phyloP scores from a whole-genome alignment of 75 land plant genomes.

The Selaginella moellendorffii region DNA sequence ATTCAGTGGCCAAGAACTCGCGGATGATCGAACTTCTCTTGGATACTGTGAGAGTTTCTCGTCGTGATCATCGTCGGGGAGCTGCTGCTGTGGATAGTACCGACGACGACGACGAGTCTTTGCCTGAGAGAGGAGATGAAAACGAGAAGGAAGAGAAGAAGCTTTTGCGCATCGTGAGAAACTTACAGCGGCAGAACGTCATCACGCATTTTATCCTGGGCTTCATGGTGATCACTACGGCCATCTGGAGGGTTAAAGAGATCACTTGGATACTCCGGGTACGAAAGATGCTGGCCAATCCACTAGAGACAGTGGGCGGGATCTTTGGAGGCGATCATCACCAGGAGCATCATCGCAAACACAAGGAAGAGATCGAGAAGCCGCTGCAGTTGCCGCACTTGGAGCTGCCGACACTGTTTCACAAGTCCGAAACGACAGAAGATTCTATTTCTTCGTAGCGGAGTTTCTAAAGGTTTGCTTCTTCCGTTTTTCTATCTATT shows the following conservation, averaged over 20 bases:
- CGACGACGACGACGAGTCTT: too few species aligned
- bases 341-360: neutral
- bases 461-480: too few species aligned
- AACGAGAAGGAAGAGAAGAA: neutral
- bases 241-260: slow-evolving; percentile 10
- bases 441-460: too few species aligned
- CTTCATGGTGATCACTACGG: slow-evolving; percentile 9
- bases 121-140: neutral
- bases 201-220: slow-evolving; percentile 12
- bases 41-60: neutral
- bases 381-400: neutral
- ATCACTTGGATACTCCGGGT: neutral
- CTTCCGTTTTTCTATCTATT: too few species aligned
- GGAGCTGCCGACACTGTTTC: neutral
- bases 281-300: neutral
- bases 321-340: neutral
- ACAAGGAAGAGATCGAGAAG: neutral
- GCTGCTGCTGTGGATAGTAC: too few species aligned
- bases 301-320: neutral
- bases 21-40: neutral
- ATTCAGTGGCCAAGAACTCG: slow-evolving; percentile 2
- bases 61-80: too few species aligned
- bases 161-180: neutral
- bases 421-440: neutral
- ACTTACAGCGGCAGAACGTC: slow-evolving; percentile 1